Evolutionary conservation across 2,329 filamentous ascomycete species (phyloP), one percentile per base, ranked within the genome.

Genomic region (Clonostachys solani): DNA sequence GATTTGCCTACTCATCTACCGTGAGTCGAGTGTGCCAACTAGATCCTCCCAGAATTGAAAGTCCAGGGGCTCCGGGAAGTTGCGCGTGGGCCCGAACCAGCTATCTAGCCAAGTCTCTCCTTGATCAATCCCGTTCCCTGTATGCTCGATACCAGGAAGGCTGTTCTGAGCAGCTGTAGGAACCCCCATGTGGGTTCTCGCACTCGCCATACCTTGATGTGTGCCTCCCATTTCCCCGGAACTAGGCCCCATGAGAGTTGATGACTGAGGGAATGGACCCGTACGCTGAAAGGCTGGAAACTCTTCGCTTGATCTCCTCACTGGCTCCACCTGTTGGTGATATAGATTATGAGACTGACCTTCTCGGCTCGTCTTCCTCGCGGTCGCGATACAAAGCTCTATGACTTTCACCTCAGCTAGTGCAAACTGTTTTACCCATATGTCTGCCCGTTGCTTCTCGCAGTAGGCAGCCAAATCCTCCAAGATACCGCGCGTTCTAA

Each of bases 321-420:
- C 8, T 29, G 23, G 23, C 23, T 29, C 23, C 9, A 29, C 23
- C 23, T 10, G 23, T 29, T 29, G 23, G 23, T 29, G 23, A 29
- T 29, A 4, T 29, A 29, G 4, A 29, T 10, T 29, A 29, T 29
- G 23, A 10, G 23, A 9, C 10, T 29, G 23, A 9, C 23, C 23
- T 29, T 29, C 9, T 10, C 23, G 23, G 23, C 9, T 29, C 23
- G 23, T 29, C 10, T 29, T 29, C 23, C 23, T 29, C 23, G 23
- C 23, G 23, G 23, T 29, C 23, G 23, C 49, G 43, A 71, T 66
- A 51, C 67, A 71, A 9, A 72, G 54, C 54, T 72, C 68, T 34
- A 69, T 60, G 1, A 71, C 64, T 47, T 68, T 68, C 13, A 72
- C 63, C 52, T 71, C 68, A 1, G 66, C 66, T 2, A 69, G 55